Percentiles rank a stretch among this genome's conserved stretches.
Evolutionary conservation across 805 yeast genomes (phyloP).

Genomic region (Diddensiella santjacobensis): DNA sequence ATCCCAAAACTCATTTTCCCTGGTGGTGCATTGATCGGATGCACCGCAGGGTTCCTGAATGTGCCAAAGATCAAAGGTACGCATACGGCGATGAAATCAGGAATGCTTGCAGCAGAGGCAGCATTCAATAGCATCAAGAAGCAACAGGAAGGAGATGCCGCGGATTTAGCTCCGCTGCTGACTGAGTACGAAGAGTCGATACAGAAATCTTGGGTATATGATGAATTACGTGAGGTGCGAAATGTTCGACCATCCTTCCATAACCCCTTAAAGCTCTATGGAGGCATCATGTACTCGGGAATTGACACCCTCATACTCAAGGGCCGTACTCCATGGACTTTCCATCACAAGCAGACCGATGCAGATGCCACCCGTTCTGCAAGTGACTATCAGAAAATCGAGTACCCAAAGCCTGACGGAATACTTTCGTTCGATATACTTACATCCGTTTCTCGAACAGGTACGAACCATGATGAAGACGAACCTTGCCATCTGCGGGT

Average conservation of each 20-base stretch:
- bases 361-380: slow-evolving; percentile 71
- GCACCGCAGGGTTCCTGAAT: slow-evolving; percentile 94
- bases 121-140: slow-evolving; percentile 45
- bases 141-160: slow-evolving; percentile 38
- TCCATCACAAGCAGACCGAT: slow-evolving; percentile 65
- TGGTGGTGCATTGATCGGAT: slow-evolving; percentile 94
- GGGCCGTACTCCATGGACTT: slow-evolving; percentile 88
- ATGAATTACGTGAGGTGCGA: slow-evolving; percentile 80
- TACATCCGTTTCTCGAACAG: slow-evolving; percentile 95
- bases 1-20: slow-evolving; percentile 90
- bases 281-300: slow-evolving; percentile 85
- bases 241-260: slow-evolving; percentile 91
- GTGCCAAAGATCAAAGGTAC: slow-evolving; percentile 98
- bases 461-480: slow-evolving; percentile 92
- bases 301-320: slow-evolving; percentile 69
- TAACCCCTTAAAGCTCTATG: slow-evolving; percentile 65
- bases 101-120: slow-evolving; percentile 89
- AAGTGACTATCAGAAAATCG: slow-evolving; percentile 59
- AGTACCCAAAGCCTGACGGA: slow-evolving; percentile 96
- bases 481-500: slow-evolving; percentile 82
- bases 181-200: slow-evolving; percentile 60
- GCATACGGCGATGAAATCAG: slow-evolving; percentile 95
- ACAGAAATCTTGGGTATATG: slow-evolving; percentile 76
- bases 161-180: slow-evolving; percentile 23
- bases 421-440: slow-evolving; percentile 82